phyloP scores from a whole-genome alignment of 371 early-diverging fungal species.

The Lichtheimia ornata region DNA sequence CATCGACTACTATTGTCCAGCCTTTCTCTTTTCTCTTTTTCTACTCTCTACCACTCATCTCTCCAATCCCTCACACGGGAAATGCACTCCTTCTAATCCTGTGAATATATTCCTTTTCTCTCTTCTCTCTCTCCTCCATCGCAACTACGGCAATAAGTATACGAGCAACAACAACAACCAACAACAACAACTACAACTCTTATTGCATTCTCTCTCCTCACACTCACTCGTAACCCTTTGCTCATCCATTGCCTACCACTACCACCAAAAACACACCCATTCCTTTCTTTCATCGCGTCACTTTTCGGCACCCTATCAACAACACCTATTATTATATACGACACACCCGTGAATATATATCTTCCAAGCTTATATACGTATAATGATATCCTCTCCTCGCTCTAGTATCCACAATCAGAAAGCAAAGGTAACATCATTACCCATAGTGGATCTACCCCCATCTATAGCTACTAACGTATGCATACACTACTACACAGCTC shows the following conservation, averaged over 20 bases:
- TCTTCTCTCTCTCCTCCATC: too few relatives aligned
- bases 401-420: slow-evolving; percentile 28
- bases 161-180: too few relatives aligned
- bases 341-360: neutral
- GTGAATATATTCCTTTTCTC: neutral
- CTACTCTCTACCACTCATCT: slow-evolving; percentile 5
- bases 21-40: slow-evolving; percentile 4
- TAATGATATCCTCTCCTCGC: slow-evolving; percentile 21
- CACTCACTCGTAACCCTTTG: neutral
- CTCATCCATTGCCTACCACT: neutral
- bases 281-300: slow-evolving; percentile 20
- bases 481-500: slow-evolving; percentile 9
- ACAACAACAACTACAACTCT: too few relatives aligned
- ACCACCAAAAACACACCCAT: slow-evolving; percentile 16
- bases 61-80: slow-evolving; percentile 13
- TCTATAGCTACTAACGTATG: too few relatives aligned
- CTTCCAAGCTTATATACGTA: neutral
- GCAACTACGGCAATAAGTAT: too few relatives aligned
- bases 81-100: slow-evolving; percentile 20
- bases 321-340: slow-evolving; percentile 5
- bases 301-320: neutral
- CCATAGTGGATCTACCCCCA: too few relatives aligned
- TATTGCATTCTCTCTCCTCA: neutral
- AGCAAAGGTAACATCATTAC: slow-evolving; percentile 21
- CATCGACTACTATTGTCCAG: slow-evolving; percentile 1